Percentiles rank a stretch among this genome's conserved stretches.
Evolutionary conservation across 805 yeast species (phyloP).

Genomic region (Candida chilensis): DNA sequence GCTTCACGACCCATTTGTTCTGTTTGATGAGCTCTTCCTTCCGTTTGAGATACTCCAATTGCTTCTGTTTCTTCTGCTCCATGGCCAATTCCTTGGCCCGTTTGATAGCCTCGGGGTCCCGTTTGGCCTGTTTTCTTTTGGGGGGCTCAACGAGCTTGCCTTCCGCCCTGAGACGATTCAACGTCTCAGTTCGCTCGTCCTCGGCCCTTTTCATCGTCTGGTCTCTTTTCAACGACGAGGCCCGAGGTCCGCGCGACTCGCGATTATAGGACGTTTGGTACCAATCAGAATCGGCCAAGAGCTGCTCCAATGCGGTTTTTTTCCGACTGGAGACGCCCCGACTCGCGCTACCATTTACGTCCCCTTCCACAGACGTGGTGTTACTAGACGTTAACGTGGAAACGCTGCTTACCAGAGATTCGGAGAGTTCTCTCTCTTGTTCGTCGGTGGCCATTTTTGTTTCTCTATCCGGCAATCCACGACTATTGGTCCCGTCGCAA

Average conservation of each 20-base stretch:
- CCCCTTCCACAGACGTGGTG: no score
- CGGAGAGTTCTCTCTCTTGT: no score
- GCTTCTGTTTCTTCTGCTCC: neutral
- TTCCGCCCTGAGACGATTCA: neutral
- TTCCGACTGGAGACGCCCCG: no score
- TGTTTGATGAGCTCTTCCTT: neutral
- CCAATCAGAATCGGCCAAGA: conserved; percentile 16
- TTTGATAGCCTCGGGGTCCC: neutral
- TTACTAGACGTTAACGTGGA: no score
- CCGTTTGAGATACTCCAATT: neutral
- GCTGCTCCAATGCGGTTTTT: conserved; percentile 4
- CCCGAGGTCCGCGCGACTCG: no score
- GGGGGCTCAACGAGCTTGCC: neutral
- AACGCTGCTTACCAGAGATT: no score
- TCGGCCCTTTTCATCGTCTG: neutral
- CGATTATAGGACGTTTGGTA: conserved; percentile 10
- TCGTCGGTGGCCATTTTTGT: no score
- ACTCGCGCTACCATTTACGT: no score
- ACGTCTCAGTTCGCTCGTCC: conserved; percentile 2
- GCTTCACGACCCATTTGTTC: no score
- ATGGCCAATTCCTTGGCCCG: neutral
- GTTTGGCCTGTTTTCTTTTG: no score
- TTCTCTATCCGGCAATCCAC: no score
- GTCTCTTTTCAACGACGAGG: conserved; percentile 1
- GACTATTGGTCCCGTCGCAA: no score